These are phyloP conservation scores for Cytospora mali DNA, from an alignment of 2,329 filamentous ascomycete genomes.

Conservation along the genomic window DNA sequence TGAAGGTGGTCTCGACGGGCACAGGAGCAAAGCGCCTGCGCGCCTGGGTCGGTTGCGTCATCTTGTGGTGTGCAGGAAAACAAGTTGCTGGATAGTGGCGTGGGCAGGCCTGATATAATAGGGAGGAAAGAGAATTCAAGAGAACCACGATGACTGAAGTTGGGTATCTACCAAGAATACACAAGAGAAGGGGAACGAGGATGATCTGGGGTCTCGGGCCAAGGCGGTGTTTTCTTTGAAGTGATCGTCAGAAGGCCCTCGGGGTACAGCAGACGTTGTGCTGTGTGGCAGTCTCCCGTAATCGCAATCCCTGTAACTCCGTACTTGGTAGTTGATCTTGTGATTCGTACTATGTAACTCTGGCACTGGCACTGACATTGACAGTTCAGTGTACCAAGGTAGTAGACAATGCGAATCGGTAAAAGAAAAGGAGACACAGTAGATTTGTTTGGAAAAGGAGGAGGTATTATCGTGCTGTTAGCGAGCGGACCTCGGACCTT, in stretches of 20 bases:
- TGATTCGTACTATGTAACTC: background rate
- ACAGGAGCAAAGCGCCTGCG: slow-evolving; percentile 67
- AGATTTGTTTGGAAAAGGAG: background rate
- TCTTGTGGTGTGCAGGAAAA: slow-evolving; percentile 30
- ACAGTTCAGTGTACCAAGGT: background rate
- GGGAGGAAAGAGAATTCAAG: background rate
- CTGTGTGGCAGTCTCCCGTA: background rate
- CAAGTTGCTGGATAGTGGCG: background rate
- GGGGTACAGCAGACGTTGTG: background rate
- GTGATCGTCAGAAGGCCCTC: slow-evolving; percentile 4
- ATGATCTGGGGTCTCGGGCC: background rate
- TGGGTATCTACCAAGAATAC: background rate
- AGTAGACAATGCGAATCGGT: background rate
- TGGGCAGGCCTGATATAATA: background rate
- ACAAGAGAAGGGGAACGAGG: background rate
- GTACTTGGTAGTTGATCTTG: background rate
- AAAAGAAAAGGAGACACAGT: background rate
- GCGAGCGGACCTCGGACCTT: background rate
- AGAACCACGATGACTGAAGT: background rate
- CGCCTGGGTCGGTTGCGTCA: slow-evolving; percentile 45
- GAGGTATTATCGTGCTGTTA: background rate
- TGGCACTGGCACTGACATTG: background rate
- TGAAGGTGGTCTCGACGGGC: slow-evolving; percentile 72
- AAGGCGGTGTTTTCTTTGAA: slow-evolving; percentile 5
- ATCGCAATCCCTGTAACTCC: background rate